Base-by-base conservation (phyloP, 176 grass and related monocot genomes). In the Triticum timopheevii region DNA sequence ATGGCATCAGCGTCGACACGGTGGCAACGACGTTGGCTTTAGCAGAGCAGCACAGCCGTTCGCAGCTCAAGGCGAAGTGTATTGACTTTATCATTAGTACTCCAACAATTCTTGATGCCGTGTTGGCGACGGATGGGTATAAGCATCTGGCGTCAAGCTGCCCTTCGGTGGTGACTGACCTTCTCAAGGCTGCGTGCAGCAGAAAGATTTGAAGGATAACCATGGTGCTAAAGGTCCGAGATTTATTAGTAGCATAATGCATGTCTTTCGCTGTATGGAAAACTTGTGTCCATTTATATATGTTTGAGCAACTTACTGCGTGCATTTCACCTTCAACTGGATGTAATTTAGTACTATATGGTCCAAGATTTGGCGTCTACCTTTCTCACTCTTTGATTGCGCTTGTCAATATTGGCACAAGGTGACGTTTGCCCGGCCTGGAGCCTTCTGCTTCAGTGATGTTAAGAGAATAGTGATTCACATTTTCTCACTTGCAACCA, bases 31-130 rank as follows among this genome's bases (percentile, higher is more conserved):
- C 11, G 12, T 66, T 66, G 27, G 64, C 27, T 66, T 66, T 66
- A 31, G 64, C 64, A 2, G 27, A 66, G 64, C 64, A 66, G 64
- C 27, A 31, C 64, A 31, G 13, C 27, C 31, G 27, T 16, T 66
- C 2, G 64, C 70, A 49, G 42, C 86, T 87, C 31, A 87, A 82
- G 69, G 73, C 42, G 3, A 76, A 65, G 19, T 90, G 84, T 25
- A 76, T 88, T 16, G 77, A 93, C 17, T 93, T 93, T 33, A 71
- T 90, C n/a, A 59, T 82, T 42, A 25, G 8, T n/a, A 23, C 3
- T 16, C 69, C 61, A 15, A 79, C 73, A 47, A 84, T 52, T 76
- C 62, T 85, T 73, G 76, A 69, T 61, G 16, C 35, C 12, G 34
- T 85, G 2, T 23, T 83, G 73, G 20, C n/a, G 23, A 65, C 38